These are phyloP conservation scores for Hypoxylon fragiforme DNA, from an alignment of 495 filamentous ascomycete genomes.

Conservation along the genomic window DNA sequence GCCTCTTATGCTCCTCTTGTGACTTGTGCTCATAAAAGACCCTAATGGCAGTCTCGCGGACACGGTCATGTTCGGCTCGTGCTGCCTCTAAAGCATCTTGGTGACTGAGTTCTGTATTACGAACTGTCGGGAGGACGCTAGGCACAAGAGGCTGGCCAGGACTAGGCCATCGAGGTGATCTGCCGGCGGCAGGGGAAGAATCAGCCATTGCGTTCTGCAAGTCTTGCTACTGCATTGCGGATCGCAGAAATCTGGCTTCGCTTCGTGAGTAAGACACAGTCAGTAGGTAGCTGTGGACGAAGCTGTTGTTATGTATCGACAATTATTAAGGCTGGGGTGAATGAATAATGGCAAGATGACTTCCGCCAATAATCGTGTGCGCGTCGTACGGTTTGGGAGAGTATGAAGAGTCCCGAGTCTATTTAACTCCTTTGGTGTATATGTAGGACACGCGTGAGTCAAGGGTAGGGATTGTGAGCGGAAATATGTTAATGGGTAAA, in stretches of 20 bases:
- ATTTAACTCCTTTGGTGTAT: no score
- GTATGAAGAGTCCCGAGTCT: not conserved
- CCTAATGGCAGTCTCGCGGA: constrained; percentile 62
- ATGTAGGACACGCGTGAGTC: no score
- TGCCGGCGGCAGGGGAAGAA: constrained; percentile 42
- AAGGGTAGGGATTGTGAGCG: no score
- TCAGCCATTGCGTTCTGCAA: constrained; percentile 38
- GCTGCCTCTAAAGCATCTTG: constrained; percentile 65
- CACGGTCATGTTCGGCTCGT: constrained; percentile 62
- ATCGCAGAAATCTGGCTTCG: not conserved
- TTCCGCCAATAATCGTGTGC: no score
- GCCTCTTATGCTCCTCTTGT: constrained; percentile 49
- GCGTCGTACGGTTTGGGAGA: not conserved
- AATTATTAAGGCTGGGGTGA: no score
- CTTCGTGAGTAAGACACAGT: not conserved
- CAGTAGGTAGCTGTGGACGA: no score
- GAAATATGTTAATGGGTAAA: no score
- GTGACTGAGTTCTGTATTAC: constrained; percentile 56
- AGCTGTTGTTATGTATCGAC: no score
- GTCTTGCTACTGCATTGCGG: constrained; percentile 25
- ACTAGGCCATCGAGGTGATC: constrained; percentile 42
- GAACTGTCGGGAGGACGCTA: constrained; percentile 41
- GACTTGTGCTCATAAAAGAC: constrained; percentile 49
- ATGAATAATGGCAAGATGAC: no score
- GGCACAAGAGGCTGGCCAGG: constrained; percentile 40